phyloP scores from a whole-genome alignment of 176 grass and related monocot species.

The Oryza glumipatula region DNA sequence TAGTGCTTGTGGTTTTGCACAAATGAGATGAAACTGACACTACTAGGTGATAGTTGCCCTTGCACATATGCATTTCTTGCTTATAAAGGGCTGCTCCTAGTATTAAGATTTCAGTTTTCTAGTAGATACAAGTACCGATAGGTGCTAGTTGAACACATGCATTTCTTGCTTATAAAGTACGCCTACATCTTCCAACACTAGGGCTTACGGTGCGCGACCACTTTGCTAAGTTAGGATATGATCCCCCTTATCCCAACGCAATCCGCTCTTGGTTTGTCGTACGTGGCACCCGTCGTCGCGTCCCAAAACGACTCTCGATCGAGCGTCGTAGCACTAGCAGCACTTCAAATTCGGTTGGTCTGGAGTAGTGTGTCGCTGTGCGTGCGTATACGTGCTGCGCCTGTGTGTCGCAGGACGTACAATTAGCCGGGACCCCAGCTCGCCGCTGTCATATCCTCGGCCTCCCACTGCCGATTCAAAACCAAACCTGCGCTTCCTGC shows the following conservation, averaged over 20 bases:
- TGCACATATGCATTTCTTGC: background rate
- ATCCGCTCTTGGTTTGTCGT: background rate
- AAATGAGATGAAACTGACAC: background rate
- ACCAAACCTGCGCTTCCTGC: background rate
- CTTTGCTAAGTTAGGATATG: background rate
- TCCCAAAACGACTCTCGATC: background rate
- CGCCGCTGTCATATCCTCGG: background rate
- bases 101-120: background rate
- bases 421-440: slow-evolving; percentile 39
- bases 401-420: slow-evolving; percentile 10
- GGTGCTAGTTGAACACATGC: background rate
- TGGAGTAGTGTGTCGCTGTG: background rate
- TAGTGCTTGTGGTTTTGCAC: background rate
- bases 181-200: too few relatives aligned
- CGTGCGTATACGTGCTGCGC: background rate
- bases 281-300: background rate
- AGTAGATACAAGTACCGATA: background rate
- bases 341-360: slow-evolving; percentile 20
- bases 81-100: background rate
- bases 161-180: background rate
- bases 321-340: background rate
- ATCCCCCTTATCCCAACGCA: background rate
- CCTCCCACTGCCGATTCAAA: slow-evolving; percentile 39
- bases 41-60: background rate
- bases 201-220: background rate